Conservation (phyloP, 2,329 filamentous ascomycete species). For the Neofusicoccum laricinum region DNA sequence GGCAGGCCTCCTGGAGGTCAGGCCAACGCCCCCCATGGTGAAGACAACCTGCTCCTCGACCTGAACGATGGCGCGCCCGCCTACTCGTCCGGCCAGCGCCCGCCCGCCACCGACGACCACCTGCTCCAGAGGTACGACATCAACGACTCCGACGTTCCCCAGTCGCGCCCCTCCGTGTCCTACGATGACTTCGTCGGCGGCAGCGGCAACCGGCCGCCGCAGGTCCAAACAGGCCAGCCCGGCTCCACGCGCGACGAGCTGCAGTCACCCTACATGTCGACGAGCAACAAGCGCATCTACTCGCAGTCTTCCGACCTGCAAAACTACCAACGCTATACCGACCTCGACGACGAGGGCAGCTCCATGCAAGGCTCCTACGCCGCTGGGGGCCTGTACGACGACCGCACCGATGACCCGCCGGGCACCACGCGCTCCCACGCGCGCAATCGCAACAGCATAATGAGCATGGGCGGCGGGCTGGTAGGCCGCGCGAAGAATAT, state of each 20-base stretch:
- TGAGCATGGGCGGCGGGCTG: constrained; percentile 81
- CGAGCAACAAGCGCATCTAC: constrained; percentile 46
- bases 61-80: constrained; percentile 67
- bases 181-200: constrained; percentile 92
- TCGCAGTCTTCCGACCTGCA: constrained; percentile 78
- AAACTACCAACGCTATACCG: constrained; percentile 91
- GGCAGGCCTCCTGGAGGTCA: constrained; percentile 55
- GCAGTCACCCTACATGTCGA: constrained; percentile 32
- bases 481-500: constrained; percentile 85
- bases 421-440: constrained; percentile 51
- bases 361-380: constrained; percentile 76
- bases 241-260: constrained; percentile 38
- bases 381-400: constrained; percentile 59
- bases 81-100: constrained; percentile 74
- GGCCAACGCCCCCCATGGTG: constrained; percentile 37
- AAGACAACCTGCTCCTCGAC: constrained; percentile 64
- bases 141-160: constrained; percentile 61
- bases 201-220: constrained; percentile 26
- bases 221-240: constrained; percentile 37
- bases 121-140: constrained; percentile 73
- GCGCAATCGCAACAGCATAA: constrained; percentile 81
- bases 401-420: constrained; percentile 23
- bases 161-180: constrained; percentile 77
- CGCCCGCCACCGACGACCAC: constrained; percentile 78
- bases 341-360: constrained; percentile 77